Base-by-base conservation (phyloP, 2,329 filamentous ascomycete species). In the Venturia asperata region DNA sequence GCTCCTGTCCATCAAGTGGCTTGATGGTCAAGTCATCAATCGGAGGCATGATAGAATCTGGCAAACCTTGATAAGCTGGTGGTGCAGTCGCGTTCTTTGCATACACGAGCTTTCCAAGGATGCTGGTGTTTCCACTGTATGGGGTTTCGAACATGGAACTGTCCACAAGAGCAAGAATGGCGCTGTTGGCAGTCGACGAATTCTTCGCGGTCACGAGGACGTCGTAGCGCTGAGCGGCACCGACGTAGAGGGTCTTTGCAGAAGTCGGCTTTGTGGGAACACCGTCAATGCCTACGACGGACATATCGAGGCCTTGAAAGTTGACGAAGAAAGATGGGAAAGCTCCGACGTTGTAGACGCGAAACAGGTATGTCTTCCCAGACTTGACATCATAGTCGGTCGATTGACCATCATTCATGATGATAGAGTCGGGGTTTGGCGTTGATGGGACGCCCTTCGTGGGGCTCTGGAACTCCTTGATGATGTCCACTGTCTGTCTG, bases 261-360 rank as follows among this genome's bases (percentile, higher is more conserved):
- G 82, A 77, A 5, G 78, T 76, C 21, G 61, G 85, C 66, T 85
- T 80, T 0, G 89, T 83, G 47, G 85, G 82, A 1, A 86, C 85
- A 19, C 88, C 88, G 70, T 91, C 88, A 0, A 89, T 85, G 71
- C 90, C 88, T 10, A 88, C 85, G 55, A 91, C 77, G 42, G 77
- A 78, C 72, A 88, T 84, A 17, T 76, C 77, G 69, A 91, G 88
- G 62, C 84, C 83, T 68, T 91, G 88, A 60, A 91, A 80, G 70
- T 85, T 85, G 37, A 91, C 81, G 70, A 91, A 87, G 67, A 91
- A 88, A 71, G 86, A 85, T 1, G 87, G 87, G 70, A 90, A 89
- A 0, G 85, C 87, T 13, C 86, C 88, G 9, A 87, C 82, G 67
- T 91, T 90, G 67, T 89, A 79, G 68, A 91, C 80, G 19, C 88